Percentiles rank a stretch among this genome's conserved stretches.
Conservation (phyloP, 176 grass and related monocot species). For the Rhipidocladum racemiflorum region DNA sequence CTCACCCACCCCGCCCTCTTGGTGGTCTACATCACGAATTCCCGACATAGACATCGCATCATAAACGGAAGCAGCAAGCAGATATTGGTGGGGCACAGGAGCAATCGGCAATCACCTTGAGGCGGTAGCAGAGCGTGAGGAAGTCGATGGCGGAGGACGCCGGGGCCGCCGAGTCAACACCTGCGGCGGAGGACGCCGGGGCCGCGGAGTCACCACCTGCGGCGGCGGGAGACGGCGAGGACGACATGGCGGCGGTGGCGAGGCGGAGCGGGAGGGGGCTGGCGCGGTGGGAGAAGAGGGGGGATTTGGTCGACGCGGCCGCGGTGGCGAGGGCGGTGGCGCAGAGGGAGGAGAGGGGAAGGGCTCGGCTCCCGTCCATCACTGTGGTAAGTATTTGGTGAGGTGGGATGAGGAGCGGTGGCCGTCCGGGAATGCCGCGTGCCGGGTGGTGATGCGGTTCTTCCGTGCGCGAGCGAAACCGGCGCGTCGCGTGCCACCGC, state of each 20-base stretch:
- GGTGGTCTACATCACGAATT: slow-evolving; percentile 49
- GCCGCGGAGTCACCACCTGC: slow-evolving; percentile 3
- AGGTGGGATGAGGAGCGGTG: neutral
- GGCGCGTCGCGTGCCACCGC: neutral
- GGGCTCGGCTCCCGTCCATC: slow-evolving; percentile 70
- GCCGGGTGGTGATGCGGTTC: neutral
- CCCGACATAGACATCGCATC: neutral
- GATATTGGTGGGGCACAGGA: neutral
- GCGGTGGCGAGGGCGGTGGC: slow-evolving; percentile 36
- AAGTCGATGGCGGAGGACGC: slow-evolving; percentile 78
- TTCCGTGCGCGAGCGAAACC: slow-evolving; percentile 3
- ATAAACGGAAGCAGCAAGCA: neutral
- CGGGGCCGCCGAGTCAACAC: slow-evolving; percentile 22
- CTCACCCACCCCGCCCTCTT: slow-evolving; percentile 87
- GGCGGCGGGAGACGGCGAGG: slow-evolving; percentile 29
- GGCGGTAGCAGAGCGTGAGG: slow-evolving; percentile 94
- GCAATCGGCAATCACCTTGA: slow-evolving; percentile 51
- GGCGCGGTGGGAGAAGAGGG: slow-evolving; percentile 15
- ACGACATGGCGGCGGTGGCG: slow-evolving; percentile 60
- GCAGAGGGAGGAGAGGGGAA: slow-evolving; percentile 54
- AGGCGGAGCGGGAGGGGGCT: slow-evolving; percentile 28
- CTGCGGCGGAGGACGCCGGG: neutral
- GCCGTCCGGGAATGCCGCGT: slow-evolving; percentile 39
- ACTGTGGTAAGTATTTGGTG: neutral
- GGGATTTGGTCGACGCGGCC: slow-evolving; percentile 7